These are phyloP conservation scores for Lyophyllum shimeji DNA, from an alignment of 768 basidiomycete genomes.

Conservation along the genomic window DNA sequence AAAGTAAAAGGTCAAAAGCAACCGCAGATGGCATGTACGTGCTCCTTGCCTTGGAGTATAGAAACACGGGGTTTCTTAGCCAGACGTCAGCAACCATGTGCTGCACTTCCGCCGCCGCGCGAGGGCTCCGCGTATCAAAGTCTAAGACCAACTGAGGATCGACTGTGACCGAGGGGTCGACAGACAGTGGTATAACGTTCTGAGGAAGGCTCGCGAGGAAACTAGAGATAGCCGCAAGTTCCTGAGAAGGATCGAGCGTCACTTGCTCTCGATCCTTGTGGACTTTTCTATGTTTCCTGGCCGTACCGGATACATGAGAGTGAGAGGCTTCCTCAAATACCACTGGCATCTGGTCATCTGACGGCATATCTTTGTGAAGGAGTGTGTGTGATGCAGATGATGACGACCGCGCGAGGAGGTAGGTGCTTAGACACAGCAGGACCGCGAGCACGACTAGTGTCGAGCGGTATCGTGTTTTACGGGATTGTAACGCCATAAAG, in stretches of 20 bases:
- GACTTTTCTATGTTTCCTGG: slow-evolving; percentile 20
- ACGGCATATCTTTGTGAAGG: slow-evolving; percentile 25
- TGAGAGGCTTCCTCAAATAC: slow-evolving; percentile 36
- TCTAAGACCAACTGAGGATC: slow-evolving; percentile 83
- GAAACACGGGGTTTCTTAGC: slow-evolving; percentile 70
- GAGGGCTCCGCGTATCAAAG: slow-evolving; percentile 71
- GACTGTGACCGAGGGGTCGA: slow-evolving; percentile 64
- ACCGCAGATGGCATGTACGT: not conserved
- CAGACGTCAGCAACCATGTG: slow-evolving; percentile 66
- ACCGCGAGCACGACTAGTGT: slow-evolving; percentile 54
- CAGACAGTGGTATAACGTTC: slow-evolving; percentile 67
- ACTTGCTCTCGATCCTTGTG: slow-evolving; percentile 36
- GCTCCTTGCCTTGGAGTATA: slow-evolving; percentile 64
- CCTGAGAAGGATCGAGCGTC: slow-evolving; percentile 51
- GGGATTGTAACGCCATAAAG: slow-evolving; percentile 33
- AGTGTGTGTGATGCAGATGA: slow-evolving; percentile 37
- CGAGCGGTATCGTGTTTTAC: slow-evolving; percentile 52
- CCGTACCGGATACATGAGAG: slow-evolving; percentile 26
- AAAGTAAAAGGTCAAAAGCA: slow-evolving; percentile 6
- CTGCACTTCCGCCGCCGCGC: slow-evolving; percentile 59
- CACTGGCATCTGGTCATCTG: slow-evolving; percentile 33
- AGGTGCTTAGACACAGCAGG: slow-evolving; percentile 51
- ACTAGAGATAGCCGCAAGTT: slow-evolving; percentile 72
- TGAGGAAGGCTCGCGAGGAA: slow-evolving; percentile 74
- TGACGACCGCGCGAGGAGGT: slow-evolving; percentile 50